Evolutionary conservation across 805 yeast genomes (phyloP), one percentile per base, ranked within the genome.

Genomic region (Metschnikowia corniflorae): DNA sequence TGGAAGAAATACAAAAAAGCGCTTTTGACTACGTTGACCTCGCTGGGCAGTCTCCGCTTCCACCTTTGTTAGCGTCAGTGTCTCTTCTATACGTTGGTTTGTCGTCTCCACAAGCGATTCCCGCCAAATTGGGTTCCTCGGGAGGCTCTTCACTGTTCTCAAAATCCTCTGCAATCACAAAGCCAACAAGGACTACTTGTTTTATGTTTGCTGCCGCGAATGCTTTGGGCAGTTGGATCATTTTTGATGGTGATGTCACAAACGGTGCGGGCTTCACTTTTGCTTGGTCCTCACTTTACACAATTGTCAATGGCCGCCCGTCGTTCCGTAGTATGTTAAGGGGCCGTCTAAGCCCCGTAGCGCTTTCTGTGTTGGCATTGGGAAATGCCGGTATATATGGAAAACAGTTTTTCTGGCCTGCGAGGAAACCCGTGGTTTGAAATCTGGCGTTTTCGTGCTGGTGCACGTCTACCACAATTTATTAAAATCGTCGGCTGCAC

Each of bases 241-340:
- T 82, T 26, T 69, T 70, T 45, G 96, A 88, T 54, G 81, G 85
- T 12, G 96, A 87, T 51, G 60, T 77, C 15, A 71, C 73, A 30
- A 80, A 84, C 59, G 96, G 95, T 3, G 71, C 91, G 1, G 96
- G 95, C 0, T 82, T 88, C 52, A 65, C 74, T 6, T 68, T 77
- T 50, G 94, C 93, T 2, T 89, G 96, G 96, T 77, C 86, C 6
- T 57, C 83, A 6, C 59, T 88, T 40, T 89, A 86, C 51, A 54
- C 82, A 40, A 55, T 88, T 9, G 86, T 82, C 12, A 85, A 86
- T 53, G 86, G 87, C 1, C 71, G 70, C 26, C 71, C 77, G 6
- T 67, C 84, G 9, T 31, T 82, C 18, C 66, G 63, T 29, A 71
- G 74, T 24, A 43, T 80, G 42, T 63, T 77, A 38, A 70, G 76